phyloP scores from a whole-genome alignment of 225 moss, liverwort and hornwort genomes.

The Anthoceros angustus region DNA sequence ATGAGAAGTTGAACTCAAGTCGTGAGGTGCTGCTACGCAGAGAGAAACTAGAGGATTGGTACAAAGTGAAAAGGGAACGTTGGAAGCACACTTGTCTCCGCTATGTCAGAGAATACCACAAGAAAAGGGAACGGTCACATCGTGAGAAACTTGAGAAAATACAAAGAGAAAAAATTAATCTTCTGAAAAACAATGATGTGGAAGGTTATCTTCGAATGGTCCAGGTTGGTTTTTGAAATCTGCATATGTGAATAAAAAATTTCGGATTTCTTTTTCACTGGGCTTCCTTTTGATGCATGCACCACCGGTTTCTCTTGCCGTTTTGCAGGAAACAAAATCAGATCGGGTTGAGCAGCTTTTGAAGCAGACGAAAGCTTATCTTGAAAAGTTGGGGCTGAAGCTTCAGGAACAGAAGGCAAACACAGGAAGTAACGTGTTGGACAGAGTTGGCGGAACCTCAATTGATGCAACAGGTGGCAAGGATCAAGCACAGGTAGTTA shows the following conservation, averaged over 20 bases:
- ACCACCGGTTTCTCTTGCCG: slow-evolving; percentile 3
- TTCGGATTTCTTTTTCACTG: slow-evolving; percentile 12
- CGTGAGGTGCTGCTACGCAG: slow-evolving; percentile 16
- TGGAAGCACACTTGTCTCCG: slow-evolving; percentile 52
- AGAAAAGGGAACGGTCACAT: slow-evolving; percentile 81
- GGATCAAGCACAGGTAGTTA: slow-evolving; percentile 67
- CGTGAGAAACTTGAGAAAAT: slow-evolving; percentile 88
- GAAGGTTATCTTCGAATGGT: slow-evolving; percentile 99
- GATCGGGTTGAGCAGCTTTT: slow-evolving; percentile 93
- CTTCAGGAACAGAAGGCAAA: slow-evolving; percentile 77
- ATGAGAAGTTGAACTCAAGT: not conserved
- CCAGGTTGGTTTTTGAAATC: slow-evolving; percentile 39
- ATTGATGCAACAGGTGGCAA: slow-evolving; percentile 37
- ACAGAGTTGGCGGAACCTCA: slow-evolving; percentile 6
- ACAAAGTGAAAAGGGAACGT: slow-evolving; percentile 70
- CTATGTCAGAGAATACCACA: slow-evolving; percentile 88
- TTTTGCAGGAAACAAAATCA: slow-evolving; percentile 75
- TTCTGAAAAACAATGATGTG: slow-evolving; percentile 95
- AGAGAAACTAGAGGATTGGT: slow-evolving; percentile 84
- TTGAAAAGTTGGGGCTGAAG: slow-evolving; percentile 88
- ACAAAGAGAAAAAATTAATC: slow-evolving; percentile 93
- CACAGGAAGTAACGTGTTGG: not conserved
- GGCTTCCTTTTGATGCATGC: not conserved
- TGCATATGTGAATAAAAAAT: not conserved
- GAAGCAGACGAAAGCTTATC: slow-evolving; percentile 85